Evolutionary conservation across 805 yeast genomes (phyloP), one percentile per base, ranked within the genome.

Genomic region (Cyberlindnera euphorbiiphila): DNA sequence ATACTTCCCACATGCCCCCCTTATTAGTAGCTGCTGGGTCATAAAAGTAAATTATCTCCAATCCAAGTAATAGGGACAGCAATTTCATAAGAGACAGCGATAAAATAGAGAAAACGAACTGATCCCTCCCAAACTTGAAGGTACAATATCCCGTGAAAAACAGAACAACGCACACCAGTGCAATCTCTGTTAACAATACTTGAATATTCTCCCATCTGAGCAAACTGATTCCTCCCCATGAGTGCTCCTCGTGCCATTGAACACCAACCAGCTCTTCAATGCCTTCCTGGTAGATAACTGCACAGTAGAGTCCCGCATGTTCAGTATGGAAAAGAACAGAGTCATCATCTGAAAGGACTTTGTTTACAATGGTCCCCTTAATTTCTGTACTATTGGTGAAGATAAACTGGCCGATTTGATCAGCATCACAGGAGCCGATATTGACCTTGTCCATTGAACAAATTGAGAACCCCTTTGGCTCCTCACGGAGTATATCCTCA

Each of bases 211-310:
- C 29, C 29, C 29, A 27, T 15, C 20, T 17, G 13, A 10, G 15
- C 29, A 27, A 4, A 20, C 29, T 27, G 20, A 27, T 27, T n/a
- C 20, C 10, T 16, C 29, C 29, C 29, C 29, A 27, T 6, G 29
- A 27, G 29, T 27, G 29, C 21, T 27, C 16, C 17, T 27, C 29
- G n/a, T 17, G 11, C 29, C 29, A 27, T n/a, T 27, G 15, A 5
- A 15, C 15, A 6, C 29, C 29, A 8, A 27, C 6, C 29, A 27
- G 11, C 13, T 27, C 17, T 4, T n/a, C 9, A 17, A n/a, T 27
- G n/a, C 29, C 21, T 8, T 27, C 20, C 21, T 27, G 29, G 29
- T 27, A 27, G 19, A 27, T 16, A 5, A 17, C 11, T 12, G 29
- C 29, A 17, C 29, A 27, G 21, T 27, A 27, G 12, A 17, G 10